These are phyloP conservation scores for Penicillium herquei DNA, from an alignment of 495 filamentous ascomycete genomes.

Conservation along the genomic window DNA sequence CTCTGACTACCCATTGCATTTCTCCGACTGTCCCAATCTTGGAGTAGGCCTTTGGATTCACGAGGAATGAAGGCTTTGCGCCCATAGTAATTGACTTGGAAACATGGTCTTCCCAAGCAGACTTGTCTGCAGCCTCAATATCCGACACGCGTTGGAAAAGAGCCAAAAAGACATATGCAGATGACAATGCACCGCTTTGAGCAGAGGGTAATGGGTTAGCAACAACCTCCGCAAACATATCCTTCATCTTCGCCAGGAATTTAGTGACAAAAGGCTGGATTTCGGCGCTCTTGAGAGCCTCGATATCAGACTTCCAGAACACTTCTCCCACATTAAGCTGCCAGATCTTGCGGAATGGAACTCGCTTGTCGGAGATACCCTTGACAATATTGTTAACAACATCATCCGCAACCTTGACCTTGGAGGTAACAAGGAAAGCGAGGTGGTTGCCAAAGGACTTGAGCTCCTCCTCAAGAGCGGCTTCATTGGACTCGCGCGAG, in stretches of 20 bases:
- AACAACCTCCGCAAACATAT: slow-evolving; percentile 70
- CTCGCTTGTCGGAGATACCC: slow-evolving; percentile 79
- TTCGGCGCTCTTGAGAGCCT: slow-evolving; percentile 43
- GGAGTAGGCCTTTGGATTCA: slow-evolving; percentile 79
- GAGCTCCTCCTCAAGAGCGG: slow-evolving; percentile 71
- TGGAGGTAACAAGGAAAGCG: slow-evolving; percentile 54
- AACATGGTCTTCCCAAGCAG: slow-evolving; percentile 49
- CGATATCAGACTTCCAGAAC: slow-evolving; percentile 56
- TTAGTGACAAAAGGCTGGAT: slow-evolving; percentile 42
- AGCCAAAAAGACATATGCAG: slow-evolving; percentile 70
- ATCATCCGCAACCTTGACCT: slow-evolving; percentile 56
- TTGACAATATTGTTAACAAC: slow-evolving; percentile 71
- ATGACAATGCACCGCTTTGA: slow-evolving; percentile 72
- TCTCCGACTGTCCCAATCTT: slow-evolving; percentile 73
- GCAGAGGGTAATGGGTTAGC: slow-evolving; percentile 72
- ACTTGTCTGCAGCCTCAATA: slow-evolving; percentile 30
- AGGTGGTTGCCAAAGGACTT: slow-evolving; percentile 64
- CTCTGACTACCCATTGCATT: slow-evolving; percentile 69
- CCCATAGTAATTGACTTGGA: slow-evolving; percentile 61
- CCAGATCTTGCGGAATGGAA: slow-evolving; percentile 78
- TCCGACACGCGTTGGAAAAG: slow-evolving; percentile 42
- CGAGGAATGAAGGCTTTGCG: slow-evolving; percentile 79
- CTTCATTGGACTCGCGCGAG: slow-evolving; percentile 83
- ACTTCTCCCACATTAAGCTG: slow-evolving; percentile 69
- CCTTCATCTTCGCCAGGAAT: slow-evolving; percentile 63